Evolutionary conservation across 345 rosid species (phyloP), one percentile per base, ranked within the genome.

Genomic region (Durio zibethinus): DNA sequence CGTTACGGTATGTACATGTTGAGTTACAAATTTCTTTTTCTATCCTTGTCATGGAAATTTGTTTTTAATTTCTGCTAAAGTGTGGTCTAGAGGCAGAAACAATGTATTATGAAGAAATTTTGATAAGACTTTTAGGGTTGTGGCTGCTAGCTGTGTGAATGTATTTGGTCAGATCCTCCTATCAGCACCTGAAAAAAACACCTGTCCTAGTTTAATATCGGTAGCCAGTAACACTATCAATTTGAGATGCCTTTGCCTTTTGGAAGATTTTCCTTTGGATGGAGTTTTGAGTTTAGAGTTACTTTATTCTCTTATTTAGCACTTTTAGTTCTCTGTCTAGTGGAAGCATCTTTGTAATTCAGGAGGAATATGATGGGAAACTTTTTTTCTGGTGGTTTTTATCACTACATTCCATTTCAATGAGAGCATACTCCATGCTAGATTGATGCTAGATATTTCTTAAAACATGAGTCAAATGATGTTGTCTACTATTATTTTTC

Each of bases 1-100:
- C 68, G 98, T 96, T 63, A 91, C 98, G 80, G 97, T 92, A 88
- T 73, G 80, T 80, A 43, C 61, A n/a, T 74, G 33, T 62, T 50
- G 56, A 65, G 7, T 71, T 11, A 12, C 3, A 50, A 15, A 33
- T 14, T 10, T 45, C 31, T 33, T 72, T 33, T 27, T 69, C 36
- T 15, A 47, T 5, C 54, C 38, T 69, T 69, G 12, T 69, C 38
- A 27, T 25, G 56, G 27, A 45, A 43, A 5, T 45, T 23, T 43
- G 10, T 0, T 3, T 69, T 69, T 7, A 45, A 10, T 31, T 69
- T 47, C 45, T 72, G 20, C 61, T 33, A 10, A 71, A 52, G 31
- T 6, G 7, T 52, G 27, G 29, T 35, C 60, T 31, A 47, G 42
- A 72, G 48, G 72, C 52, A n/a, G 33, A 66, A 66, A 40, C 50